These are phyloP conservation scores for Leucocoprinus sp. DNA, from an alignment of 768 basidiomycete species.

Conservation along the genomic window DNA sequence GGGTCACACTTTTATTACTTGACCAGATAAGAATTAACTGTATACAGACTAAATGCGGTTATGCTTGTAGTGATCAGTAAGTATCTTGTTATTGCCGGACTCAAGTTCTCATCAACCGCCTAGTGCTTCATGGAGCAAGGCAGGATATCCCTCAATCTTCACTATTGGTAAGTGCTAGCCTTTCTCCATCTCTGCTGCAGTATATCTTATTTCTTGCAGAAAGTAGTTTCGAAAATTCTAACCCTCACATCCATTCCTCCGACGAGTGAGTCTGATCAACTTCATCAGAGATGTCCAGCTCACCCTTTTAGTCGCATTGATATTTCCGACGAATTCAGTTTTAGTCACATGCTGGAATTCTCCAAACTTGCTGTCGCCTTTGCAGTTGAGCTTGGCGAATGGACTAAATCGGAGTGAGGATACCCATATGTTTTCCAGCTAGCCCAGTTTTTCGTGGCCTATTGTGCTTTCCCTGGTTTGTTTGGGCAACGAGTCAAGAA, in stretches of 20 bases:
- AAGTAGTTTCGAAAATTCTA: conserved; percentile 67
- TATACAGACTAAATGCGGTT: conserved; percentile 76
- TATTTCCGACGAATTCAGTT: conserved; percentile 83
- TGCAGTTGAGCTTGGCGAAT: conserved; percentile 65
- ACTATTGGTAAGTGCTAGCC: conserved; percentile 55
- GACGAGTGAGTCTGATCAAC: conserved; percentile 57
- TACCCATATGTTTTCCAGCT: not conserved
- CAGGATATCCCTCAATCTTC: conserved; percentile 80
- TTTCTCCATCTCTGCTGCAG: conserved; percentile 12
- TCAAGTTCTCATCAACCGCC: conserved; percentile 19
- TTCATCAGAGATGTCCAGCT: conserved; percentile 11
- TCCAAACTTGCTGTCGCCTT: conserved; percentile 78
- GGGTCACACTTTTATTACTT: conserved; percentile 11
- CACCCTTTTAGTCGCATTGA: conserved; percentile 58
- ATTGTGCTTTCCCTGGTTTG: too few relatives aligned
- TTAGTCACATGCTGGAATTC: conserved; percentile 84
- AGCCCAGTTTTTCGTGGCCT: not conserved
- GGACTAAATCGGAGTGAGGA: conserved; percentile 23
- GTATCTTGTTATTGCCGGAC: conserved; percentile 22
- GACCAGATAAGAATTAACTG: conserved; percentile 11
- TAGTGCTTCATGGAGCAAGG: conserved; percentile 76
- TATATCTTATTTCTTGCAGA: conserved; percentile 29
- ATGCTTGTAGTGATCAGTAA: conserved; percentile 92
- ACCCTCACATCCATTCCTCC: conserved; percentile 74
- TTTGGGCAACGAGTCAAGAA: too few relatives aligned